Conservation (phyloP, 805 yeast species). For the Peterozyma toletana region DNA sequence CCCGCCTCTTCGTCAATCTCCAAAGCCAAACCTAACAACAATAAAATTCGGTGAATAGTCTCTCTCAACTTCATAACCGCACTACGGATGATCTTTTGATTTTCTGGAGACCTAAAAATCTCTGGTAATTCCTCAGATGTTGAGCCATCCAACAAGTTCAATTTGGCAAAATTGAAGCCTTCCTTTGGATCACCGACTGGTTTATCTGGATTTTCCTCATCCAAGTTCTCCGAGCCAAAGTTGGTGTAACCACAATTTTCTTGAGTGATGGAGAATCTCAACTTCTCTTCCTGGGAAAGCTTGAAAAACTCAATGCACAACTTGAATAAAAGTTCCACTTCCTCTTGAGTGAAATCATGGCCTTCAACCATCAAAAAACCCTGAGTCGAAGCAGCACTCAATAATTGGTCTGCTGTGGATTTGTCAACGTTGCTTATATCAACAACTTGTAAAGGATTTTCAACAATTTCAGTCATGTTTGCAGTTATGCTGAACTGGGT, state of each 20-base stretch:
- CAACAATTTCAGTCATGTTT: conserved; percentile 7
- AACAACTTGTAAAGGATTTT: conserved; percentile 47
- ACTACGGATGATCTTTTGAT: conserved; percentile 28
- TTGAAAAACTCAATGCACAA: conserved; percentile 20
- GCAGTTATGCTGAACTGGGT: too few relatives aligned
- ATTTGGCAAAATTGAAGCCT: conserved; percentile 55
- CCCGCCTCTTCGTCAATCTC: conserved; percentile 48
- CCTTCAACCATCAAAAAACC: conserved; percentile 47
- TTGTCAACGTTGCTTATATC: conserved; percentile 42
- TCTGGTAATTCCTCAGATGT: conserved; percentile 40
- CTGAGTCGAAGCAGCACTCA: conserved; percentile 43
- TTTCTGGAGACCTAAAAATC: conserved; percentile 35
- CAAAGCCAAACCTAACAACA: conserved; percentile 54
- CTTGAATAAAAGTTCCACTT: conserved; percentile 30
- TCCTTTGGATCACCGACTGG: conserved; percentile 43
- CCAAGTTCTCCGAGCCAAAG: conserved; percentile 35
- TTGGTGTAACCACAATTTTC: conserved; percentile 40
- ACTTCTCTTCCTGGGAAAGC: conserved; percentile 24
- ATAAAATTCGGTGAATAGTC: conserved; percentile 42
- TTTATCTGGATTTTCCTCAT: conserved; percentile 24
- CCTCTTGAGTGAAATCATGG: conserved; percentile 35
- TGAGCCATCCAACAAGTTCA: conserved; percentile 43
- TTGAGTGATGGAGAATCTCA: conserved; percentile 23
- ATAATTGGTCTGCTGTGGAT: conserved; percentile 40
- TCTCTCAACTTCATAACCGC: conserved; percentile 38